These are phyloP conservation scores for Lyophyllum semitale DNA, from an alignment of 768 basidiomycete species.

Conservation along the genomic window DNA sequence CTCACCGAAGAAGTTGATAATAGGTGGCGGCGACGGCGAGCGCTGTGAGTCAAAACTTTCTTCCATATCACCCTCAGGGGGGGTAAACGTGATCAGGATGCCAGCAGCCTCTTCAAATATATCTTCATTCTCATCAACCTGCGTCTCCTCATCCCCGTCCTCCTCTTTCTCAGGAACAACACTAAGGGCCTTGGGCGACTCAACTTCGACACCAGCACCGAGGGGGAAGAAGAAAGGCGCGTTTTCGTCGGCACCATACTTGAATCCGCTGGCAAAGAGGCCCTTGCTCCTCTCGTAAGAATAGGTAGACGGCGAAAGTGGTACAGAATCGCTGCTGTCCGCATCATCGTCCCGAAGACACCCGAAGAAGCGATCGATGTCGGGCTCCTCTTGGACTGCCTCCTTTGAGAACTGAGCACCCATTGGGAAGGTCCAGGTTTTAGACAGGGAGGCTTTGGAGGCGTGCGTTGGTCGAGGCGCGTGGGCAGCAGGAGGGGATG, in stretches of 20 bases:
- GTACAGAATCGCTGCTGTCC: slow-evolving; percentile 36
- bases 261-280: slow-evolving; percentile 58
- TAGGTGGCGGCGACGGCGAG: slow-evolving; percentile 28
- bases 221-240: slow-evolving; percentile 47
- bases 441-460: slow-evolving; percentile 51
- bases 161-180: slow-evolving; percentile 50
- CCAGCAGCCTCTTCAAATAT: slow-evolving; percentile 68
- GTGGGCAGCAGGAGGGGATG: slow-evolving; percentile 17
- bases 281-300: slow-evolving; percentile 60
- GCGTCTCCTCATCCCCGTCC: slow-evolving; percentile 33
- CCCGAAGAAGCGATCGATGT: slow-evolving; percentile 78
- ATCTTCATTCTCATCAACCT: slow-evolving; percentile 44
- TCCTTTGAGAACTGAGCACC: slow-evolving; percentile 22
- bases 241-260: slow-evolving; percentile 50
- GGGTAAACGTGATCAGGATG: slow-evolving; percentile 73
- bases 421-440: slow-evolving; percentile 69
- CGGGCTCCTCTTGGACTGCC: slow-evolving; percentile 27
- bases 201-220: slow-evolving; percentile 39
- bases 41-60: slow-evolving; percentile 29
- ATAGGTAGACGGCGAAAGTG: slow-evolving; percentile 43
- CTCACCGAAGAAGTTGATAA: slow-evolving; percentile 33
- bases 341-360: slow-evolving; percentile 61
- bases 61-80: slow-evolving; percentile 48
- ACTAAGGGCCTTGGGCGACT: slow-evolving; percentile 31
- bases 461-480: slow-evolving; percentile 30